phyloP scores from a whole-genome alignment of 345 rosid species.

The Diplotaxis tenuifolia region DNA sequence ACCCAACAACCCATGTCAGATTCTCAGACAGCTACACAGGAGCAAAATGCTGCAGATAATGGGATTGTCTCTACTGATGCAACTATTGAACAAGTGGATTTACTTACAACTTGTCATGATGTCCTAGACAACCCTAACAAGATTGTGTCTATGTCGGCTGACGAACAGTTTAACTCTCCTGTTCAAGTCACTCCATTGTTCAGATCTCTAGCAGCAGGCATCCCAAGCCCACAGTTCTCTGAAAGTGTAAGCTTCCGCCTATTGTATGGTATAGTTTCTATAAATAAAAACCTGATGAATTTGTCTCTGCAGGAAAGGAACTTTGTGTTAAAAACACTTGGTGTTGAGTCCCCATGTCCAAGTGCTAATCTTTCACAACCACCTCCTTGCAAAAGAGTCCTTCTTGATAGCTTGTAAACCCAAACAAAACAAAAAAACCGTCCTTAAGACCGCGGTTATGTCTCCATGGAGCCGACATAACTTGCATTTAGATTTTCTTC shows the following conservation, averaged over 20 bases:
- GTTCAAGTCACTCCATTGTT: constrained; percentile 84
- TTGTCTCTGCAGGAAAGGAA: constrained; percentile 68
- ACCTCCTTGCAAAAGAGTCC: constrained; percentile 94
- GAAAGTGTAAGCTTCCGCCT: constrained; percentile 74
- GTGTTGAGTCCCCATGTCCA: constrained; percentile 67
- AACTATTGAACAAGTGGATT: constrained; percentile 44
- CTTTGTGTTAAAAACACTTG: constrained; percentile 84
- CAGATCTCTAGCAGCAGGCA: constrained; percentile 94
- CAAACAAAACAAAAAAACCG: neutral
- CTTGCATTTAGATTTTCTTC: constrained; percentile 31
- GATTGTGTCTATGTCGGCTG: constrained; percentile 47
- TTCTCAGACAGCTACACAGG: constrained; percentile 37
- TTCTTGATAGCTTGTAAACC: constrained; percentile 78
- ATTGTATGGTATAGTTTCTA: neutral
- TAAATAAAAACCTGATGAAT: constrained; percentile 8
- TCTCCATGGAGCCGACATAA: constrained; percentile 34
- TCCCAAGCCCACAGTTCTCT: constrained; percentile 94
- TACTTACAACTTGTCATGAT: constrained; percentile 41
- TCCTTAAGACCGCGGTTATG: constrained; percentile 24
- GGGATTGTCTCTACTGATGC: constrained; percentile 40
- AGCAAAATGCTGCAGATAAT: constrained; percentile 44
- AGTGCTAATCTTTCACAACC: constrained; percentile 56
- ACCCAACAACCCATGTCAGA: constrained; percentile 42
- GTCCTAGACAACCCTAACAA: constrained; percentile 40
- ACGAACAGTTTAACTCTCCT: constrained; percentile 70